Conservation (phyloP, 2,329 filamentous ascomycete species). For the Penicillium sp. region DNA sequence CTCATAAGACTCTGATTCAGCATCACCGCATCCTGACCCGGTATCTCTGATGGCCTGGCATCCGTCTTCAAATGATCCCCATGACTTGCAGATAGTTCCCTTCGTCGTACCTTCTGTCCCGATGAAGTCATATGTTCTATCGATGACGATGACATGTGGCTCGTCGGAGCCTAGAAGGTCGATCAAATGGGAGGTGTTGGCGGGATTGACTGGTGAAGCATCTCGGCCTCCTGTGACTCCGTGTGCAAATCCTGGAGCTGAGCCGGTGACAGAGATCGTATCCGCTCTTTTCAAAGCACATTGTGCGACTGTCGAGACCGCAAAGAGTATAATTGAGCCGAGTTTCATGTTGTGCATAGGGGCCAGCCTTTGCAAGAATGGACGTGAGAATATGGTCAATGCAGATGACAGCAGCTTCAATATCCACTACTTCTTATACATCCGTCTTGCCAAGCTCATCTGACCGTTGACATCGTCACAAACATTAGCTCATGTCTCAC, state of each 20-base stretch:
- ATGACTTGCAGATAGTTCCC: background rate
- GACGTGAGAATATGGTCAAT: background rate
- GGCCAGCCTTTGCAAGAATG: background rate
- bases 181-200: background rate
- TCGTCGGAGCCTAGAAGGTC: background rate
- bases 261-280: background rate
- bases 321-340: background rate
- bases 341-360: background rate
- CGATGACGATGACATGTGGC: background rate
- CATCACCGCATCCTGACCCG: background rate
- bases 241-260: background rate
- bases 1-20: background rate
- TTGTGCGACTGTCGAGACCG: background rate
- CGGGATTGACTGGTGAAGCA: background rate
- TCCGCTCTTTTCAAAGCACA: background rate
- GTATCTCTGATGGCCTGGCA: background rate
- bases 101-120: background rate
- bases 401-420: background rate
- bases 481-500: background rate
- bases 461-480: background rate
- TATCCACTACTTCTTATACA: background rate
- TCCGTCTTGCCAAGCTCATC: background rate
- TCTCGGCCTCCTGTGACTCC: conserved; percentile 3
- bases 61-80: background rate
- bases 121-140: background rate